Evolutionary conservation across 805 yeast species (phyloP).

Genomic region (Vanderwaltozyma verrucispora): DNA sequence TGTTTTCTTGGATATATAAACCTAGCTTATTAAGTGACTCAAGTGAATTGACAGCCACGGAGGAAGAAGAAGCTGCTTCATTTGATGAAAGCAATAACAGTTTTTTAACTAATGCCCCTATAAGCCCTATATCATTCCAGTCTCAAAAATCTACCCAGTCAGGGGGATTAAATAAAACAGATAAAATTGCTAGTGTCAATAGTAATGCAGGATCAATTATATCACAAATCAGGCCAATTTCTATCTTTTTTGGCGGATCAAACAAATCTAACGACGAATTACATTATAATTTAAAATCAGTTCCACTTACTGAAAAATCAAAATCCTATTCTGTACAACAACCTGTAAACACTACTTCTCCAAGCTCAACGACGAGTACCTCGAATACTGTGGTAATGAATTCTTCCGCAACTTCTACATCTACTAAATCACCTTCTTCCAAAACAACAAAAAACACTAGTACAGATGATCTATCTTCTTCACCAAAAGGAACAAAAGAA

Average conservation of each 20-base stretch:
- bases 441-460: too few relatives aligned
- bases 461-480: slow-evolving; percentile 10
- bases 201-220: slow-evolving; percentile 10
- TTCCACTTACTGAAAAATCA: not conserved
- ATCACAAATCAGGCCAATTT: slow-evolving; percentile 11
- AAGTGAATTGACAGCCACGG: slow-evolving; percentile 20
- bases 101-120: not conserved
- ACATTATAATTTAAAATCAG: not conserved
- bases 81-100: slow-evolving; percentile 5
- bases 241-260: slow-evolving; percentile 8
- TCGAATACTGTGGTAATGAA: too few relatives aligned
- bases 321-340: not conserved
- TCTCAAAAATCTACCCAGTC: not conserved
- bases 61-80: slow-evolving; percentile 24
- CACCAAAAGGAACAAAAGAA: slow-evolving; percentile 15
- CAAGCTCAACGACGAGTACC: too few relatives aligned
- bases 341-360: not conserved
- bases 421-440: too few relatives aligned
- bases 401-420: too few relatives aligned
- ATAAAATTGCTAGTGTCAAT: slow-evolving; percentile 15
- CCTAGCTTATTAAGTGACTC: slow-evolving; percentile 26
- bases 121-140: slow-evolving; percentile 7
- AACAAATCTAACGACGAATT: slow-evolving; percentile 15
- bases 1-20: slow-evolving; percentile 25
- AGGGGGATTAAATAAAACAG: slow-evolving; percentile 9